Evolutionary conservation across 352 stramenopile species (phyloP).

Genomic region (Phytophthora foliorum): DNA sequence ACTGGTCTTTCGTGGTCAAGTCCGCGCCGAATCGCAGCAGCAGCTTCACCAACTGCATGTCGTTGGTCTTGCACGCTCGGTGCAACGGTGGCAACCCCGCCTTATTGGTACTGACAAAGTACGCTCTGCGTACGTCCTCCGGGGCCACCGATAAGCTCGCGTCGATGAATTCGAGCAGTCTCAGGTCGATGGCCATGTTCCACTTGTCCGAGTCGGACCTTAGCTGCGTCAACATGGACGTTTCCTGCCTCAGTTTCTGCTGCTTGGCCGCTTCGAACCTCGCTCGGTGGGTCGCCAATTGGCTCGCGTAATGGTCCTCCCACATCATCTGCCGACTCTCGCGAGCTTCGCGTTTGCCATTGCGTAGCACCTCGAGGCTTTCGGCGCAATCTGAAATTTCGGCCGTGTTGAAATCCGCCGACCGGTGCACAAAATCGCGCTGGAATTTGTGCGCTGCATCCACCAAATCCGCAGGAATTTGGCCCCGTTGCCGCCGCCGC

Average conservation of each 20-base stretch:
- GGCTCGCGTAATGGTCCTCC: slow-evolving; percentile 62
- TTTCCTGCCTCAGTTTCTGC: slow-evolving; percentile 67
- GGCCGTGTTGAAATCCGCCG: slow-evolving; percentile 48
- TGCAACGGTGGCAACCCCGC: slow-evolving; percentile 67
- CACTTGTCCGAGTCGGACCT: slow-evolving; percentile 69
- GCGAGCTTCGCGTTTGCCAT: slow-evolving; percentile 58
- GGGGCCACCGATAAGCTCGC: slow-evolving; percentile 40
- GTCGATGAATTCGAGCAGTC: slow-evolving; percentile 51
- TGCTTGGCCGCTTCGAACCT: slow-evolving; percentile 27
- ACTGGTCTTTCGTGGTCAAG: slow-evolving; percentile 44
- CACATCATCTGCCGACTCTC: slow-evolving; percentile 74
- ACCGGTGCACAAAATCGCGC: slow-evolving; percentile 48
- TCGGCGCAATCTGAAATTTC: slow-evolving; percentile 64
- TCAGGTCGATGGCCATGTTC: slow-evolving; percentile 77
- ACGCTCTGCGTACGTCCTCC: slow-evolving; percentile 28
- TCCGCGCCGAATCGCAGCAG: slow-evolving; percentile 50
- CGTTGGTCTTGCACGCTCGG: slow-evolving; percentile 58
- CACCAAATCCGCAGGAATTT: slow-evolving; percentile 57
- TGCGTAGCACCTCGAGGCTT: slow-evolving; percentile 50
- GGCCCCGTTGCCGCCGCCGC: slow-evolving; percentile 53
- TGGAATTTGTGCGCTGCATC: slow-evolving; percentile 54
- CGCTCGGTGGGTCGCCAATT: slow-evolving; percentile 35
- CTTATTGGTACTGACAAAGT: slow-evolving; percentile 53
- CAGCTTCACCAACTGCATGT: slow-evolving; percentile 51
- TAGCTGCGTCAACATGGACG: slow-evolving; percentile 58